Percentiles rank a stretch among this genome's conserved stretches.
These are phyloP conservation scores for Mycena latifolia DNA, from an alignment of 768 basidiomycete genomes.

Conservation along the genomic window DNA sequence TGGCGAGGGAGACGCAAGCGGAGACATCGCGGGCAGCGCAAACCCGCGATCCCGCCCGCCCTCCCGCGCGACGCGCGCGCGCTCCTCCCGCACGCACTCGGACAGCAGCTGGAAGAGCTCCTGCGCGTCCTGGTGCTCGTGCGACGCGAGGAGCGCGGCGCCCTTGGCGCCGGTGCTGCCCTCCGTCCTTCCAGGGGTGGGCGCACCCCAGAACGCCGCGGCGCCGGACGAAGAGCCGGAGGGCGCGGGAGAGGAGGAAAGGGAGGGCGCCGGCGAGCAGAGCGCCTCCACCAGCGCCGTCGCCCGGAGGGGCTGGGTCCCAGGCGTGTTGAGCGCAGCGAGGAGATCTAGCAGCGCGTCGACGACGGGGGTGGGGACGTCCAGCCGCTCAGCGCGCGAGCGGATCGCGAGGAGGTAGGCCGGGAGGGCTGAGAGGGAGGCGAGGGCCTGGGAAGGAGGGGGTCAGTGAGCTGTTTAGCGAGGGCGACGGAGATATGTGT, in stretches of 20 bases:
- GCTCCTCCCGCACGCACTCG: conserved; percentile 90
- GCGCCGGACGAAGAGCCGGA: too few relatives aligned
- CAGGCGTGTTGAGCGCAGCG: conserved; percentile 73
- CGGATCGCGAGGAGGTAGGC: conserved; percentile 84
- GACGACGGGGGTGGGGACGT: conserved; percentile 88
- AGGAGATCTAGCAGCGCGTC: conserved; percentile 83
- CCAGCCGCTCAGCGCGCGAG: conserved; percentile 79
- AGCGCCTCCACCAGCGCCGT: conserved; percentile 35
- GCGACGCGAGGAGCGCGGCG: conserved; percentile 83
- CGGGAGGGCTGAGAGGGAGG: conserved; percentile 86
- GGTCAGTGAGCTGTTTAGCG: background rate
- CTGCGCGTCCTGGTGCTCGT: conserved; percentile 98
- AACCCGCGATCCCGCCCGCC: conserved; percentile 66
- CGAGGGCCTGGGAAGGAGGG: conserved; percentile 75
- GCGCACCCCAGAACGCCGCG: conserved; percentile 42
- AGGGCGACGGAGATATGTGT: too few relatives aligned
- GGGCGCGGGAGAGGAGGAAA: conserved; percentile 64
- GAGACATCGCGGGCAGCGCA: conserved; percentile 11
- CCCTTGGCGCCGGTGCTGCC: conserved; percentile 9
- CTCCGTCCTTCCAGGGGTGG: background rate
- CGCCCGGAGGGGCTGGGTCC: conserved; percentile 71
- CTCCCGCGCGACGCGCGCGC: conserved; percentile 79
- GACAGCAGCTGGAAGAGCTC: conserved; percentile 96
- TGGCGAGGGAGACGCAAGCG: conserved; percentile 21
- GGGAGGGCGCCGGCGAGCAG: conserved; percentile 70